Evolutionary conservation across 352 stramenopile genomes (phyloP).

Genomic region (Aphanomyces euteiches): DNA sequence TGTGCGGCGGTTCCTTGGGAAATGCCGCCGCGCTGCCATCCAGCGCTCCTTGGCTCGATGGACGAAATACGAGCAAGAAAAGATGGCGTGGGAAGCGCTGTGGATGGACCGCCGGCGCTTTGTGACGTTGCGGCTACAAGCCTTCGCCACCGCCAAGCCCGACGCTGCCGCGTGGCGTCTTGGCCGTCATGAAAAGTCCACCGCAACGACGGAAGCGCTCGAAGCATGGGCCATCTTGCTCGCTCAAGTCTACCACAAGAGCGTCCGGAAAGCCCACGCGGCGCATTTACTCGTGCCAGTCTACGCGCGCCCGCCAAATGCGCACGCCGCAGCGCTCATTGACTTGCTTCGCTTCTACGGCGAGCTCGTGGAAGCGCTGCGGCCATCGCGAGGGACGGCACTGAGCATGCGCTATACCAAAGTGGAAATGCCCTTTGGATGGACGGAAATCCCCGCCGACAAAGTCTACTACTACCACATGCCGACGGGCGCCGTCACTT

Average conservation of each 20-base stretch:
- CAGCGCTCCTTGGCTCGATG: background rate
- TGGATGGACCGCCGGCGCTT: slow-evolving; percentile 26
- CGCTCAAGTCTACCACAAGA: slow-evolving; percentile 48
- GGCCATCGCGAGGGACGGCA: slow-evolving; percentile 19
- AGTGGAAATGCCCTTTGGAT: slow-evolving; percentile 61
- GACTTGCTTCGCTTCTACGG: slow-evolving; percentile 44
- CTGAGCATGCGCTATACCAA: slow-evolving; percentile 49
- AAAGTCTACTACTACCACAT: slow-evolving; percentile 52
- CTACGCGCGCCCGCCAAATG: slow-evolving; percentile 48
- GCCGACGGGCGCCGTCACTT: slow-evolving; percentile 43
- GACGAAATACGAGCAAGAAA: slow-evolving; percentile 21
- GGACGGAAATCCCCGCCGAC: slow-evolving; percentile 36
- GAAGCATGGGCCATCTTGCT: slow-evolving; percentile 24
- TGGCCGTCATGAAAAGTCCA: background rate
- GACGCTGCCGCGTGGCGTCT: background rate
- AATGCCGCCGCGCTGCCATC: slow-evolving; percentile 6
- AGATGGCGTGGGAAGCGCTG: slow-evolving; percentile 19
- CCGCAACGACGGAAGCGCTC: background rate
- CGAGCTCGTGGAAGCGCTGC: slow-evolving; percentile 36
- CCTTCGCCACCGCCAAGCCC: background rate
- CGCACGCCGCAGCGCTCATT: slow-evolving; percentile 45
- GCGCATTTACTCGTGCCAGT: slow-evolving; percentile 51
- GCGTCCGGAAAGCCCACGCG: slow-evolving; percentile 45
- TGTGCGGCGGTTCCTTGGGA: slow-evolving; percentile 10
- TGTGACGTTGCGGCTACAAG: slow-evolving; percentile 12